These are phyloP conservation scores for Vachellia collinsii DNA, from an alignment of 306 rosid species.

Conservation along the genomic window DNA sequence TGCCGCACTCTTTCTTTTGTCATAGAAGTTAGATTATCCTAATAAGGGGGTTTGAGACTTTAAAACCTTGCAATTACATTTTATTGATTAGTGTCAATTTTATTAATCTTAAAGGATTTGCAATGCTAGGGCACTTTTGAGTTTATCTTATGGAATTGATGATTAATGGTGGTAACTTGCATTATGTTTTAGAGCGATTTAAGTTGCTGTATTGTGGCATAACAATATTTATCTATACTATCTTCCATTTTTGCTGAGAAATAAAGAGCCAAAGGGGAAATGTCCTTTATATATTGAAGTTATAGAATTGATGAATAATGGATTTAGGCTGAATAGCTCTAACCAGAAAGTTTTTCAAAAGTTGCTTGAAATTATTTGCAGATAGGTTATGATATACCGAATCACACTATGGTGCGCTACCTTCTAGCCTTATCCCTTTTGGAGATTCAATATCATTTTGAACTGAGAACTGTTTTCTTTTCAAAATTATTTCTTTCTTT, in stretches of 20 bases:
- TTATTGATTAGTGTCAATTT: neutral
- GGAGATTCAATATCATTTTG: neutral
- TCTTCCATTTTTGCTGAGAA: conserved; percentile 1
- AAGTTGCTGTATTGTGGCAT: neutral
- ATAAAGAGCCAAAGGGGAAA: neutral
- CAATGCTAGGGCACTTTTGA: neutral
- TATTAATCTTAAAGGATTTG: neutral
- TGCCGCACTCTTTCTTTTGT: neutral
- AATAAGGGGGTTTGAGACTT: neutral
- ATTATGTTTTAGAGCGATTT: neutral
- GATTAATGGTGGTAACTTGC: neutral
- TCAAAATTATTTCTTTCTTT: neutral
- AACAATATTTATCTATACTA: neutral
- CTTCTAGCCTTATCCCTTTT: conserved; percentile 13
- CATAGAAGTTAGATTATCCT: conserved; percentile 12
- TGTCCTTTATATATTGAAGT: neutral
- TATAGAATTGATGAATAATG: neutral
- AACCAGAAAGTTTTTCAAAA: neutral
- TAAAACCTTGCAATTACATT: conserved; percentile 14
- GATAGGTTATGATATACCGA: neutral
- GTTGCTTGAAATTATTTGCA: neutral
- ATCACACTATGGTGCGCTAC: neutral
- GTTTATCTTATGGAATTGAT: neutral
- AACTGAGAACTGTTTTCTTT: neutral
- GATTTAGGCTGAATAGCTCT: neutral